Percentiles rank a stretch among this genome's conserved stretches.
These are phyloP conservation scores for Allium cepa DNA, from an alignment of 106 monocot genomes.

Conservation along the genomic window DNA sequence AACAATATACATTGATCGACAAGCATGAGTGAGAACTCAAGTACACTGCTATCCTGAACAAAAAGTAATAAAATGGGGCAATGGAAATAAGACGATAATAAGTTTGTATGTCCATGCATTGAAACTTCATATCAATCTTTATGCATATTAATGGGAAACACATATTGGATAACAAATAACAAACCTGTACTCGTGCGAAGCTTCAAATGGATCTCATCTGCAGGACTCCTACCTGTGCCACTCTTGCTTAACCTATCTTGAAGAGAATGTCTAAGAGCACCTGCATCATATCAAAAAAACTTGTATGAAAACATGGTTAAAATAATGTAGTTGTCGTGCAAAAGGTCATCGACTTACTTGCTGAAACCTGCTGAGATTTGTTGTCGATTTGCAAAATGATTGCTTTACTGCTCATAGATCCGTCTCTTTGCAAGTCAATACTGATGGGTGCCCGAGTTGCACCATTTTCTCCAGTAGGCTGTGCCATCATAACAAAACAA, in stretches of 20 bases:
- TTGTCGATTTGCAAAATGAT: slow-evolving; percentile 85
- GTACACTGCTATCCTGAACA: no score
- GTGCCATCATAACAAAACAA: slow-evolving; percentile 9
- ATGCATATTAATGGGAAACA: no score
- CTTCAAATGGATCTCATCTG: slow-evolving; percentile 85
- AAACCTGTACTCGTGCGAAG: slow-evolving; percentile 83
- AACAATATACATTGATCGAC: no score
- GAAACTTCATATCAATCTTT: no score
- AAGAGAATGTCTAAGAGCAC: slow-evolving; percentile 87
- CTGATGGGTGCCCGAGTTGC: slow-evolving; percentile 87
- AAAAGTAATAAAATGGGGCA: no score
- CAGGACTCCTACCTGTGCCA: slow-evolving; percentile 34
- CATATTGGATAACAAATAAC: no score
- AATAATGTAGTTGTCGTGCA: not conserved
- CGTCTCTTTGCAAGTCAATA: slow-evolving; percentile 65
- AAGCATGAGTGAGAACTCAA: no score
- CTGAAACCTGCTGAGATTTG: slow-evolving; percentile 96
- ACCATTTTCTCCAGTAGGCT: slow-evolving; percentile 98
- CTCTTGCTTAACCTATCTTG: slow-evolving; percentile 91
- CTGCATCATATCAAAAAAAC: slow-evolving; percentile 25
- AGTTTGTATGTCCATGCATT: no score
- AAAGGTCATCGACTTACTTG: slow-evolving; percentile 33
- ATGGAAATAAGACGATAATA: no score
- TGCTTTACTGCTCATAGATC: slow-evolving; percentile 64
- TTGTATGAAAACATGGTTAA: not conserved